Base-by-base conservation (phyloP, 768 basidiomycete species). In the Clathrus columnatus region DNA sequence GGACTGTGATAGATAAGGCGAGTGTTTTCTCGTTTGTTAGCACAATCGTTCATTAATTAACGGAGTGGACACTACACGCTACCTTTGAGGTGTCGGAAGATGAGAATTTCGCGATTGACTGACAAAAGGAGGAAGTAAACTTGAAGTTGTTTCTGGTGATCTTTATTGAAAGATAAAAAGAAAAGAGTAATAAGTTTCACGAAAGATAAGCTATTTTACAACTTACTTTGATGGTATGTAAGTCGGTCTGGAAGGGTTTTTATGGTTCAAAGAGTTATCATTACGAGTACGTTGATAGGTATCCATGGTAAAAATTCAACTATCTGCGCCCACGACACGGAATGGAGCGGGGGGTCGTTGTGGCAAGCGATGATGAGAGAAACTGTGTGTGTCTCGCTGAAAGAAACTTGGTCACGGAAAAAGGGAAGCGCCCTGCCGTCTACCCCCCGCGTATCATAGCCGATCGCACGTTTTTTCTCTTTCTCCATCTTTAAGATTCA, bases 11-110 rank as follows among this genome's bases (percentile, higher is more conserved):
- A 42, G 21, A 23, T 47, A 20, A 47, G 16, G 46, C 21, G 16
- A 47, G 26, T 14, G 21, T 14, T 18, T 47, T 23, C 20, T 42
- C 41, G 41, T 11, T 42, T n/a, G n/a, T n/a, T n/a, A n/a, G n/a
- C n/a, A n/a, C n/a, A n/a, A n/a, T n/a, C n/a, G n/a, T n/a, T n/a
- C 14, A 4, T 36, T 11, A 2, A 47, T 3, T 18, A 28, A 4
- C 17, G 26, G 7, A 26, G 7, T 7, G 18, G 11, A 18, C 4
- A 47, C 20, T 28, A 2, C 26, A 24, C 45, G 21, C 14, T n/a
- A 55, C 54, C 54, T 55, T 16, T 55, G 54, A 55, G 54, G 54
- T 10, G 54, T 55, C 18, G 54, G 54, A 18, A 55, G 44, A 46
- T 55, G 54, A 23, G 46, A 47, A 18, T 47, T 47, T 18, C 45